These are phyloP conservation scores for Lachancea kluyveri DNA, from an alignment of 805 yeast species.

Conservation along the genomic window DNA sequence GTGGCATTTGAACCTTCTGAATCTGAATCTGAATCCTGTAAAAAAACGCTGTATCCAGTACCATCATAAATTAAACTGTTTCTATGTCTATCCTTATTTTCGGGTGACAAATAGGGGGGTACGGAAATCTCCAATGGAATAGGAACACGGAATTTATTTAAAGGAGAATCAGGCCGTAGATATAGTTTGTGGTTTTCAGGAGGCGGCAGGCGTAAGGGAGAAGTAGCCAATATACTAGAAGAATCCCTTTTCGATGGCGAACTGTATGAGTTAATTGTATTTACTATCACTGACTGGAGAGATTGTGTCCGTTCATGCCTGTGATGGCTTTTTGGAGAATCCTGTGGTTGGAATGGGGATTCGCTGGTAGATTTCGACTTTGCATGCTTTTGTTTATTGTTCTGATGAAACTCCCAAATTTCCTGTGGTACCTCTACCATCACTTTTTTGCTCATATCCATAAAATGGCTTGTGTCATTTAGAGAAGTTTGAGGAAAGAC, in stretches of 20 bases:
- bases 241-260: background rate
- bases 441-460: constrained; percentile 23
- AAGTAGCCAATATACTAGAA: background rate
- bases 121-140: constrained; percentile 33
- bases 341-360: no score
- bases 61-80: constrained; percentile 34
- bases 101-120: constrained; percentile 35
- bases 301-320: constrained; percentile 12
- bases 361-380: no score
- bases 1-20: constrained; percentile 2
- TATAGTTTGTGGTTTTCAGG: constrained; percentile 21
- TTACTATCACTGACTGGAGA: constrained; percentile 24
- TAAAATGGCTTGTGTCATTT: constrained; percentile 13
- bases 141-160: constrained; percentile 30
- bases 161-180: constrained; percentile 32
- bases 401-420: constrained; percentile 25
- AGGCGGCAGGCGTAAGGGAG: constrained; percentile 9
- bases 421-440: constrained; percentile 28
- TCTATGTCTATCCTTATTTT: constrained; percentile 24
- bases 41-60: constrained; percentile 28
- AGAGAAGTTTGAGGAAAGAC: constrained; percentile 22
- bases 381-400: constrained; percentile 1
- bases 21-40: constrained; percentile 7
- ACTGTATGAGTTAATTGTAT: constrained; percentile 17
- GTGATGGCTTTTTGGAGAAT: constrained; percentile 1